Percentiles rank a stretch among this genome's conserved stretches.
These are phyloP conservation scores for Crithidia expoeki DNA, from an alignment of 208 protist genomes.

Conservation along the genomic window DNA sequence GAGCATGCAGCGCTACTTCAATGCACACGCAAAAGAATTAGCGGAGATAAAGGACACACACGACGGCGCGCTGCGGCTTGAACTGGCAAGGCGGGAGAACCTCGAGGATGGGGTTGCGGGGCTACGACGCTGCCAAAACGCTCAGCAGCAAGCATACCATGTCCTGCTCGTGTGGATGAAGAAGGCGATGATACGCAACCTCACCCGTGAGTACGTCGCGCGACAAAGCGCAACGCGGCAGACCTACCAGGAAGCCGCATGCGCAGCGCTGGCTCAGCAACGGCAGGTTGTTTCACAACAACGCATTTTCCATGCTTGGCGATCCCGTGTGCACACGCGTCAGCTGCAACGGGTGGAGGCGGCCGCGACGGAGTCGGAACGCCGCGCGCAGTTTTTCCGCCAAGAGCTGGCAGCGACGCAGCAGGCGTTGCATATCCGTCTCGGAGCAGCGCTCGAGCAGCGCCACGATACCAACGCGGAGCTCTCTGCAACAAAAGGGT, in stretches of 20 bases:
- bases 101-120: slow-evolving; percentile 19
- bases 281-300: background rate
- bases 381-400: slow-evolving; percentile 31
- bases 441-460: slow-evolving; percentile 10
- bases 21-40: slow-evolving; percentile 40
- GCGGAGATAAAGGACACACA: slow-evolving; percentile 28
- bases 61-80: slow-evolving; percentile 21
- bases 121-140: background rate
- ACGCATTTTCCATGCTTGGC: slow-evolving; percentile 12
- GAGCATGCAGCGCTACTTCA: slow-evolving; percentile 66
- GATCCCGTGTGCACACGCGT: slow-evolving; percentile 13
- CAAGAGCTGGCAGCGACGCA: slow-evolving; percentile 27
- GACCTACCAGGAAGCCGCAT: slow-evolving; percentile 7
- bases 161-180: slow-evolving; percentile 33
- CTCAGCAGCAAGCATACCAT: slow-evolving; percentile 8
- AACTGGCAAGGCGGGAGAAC: slow-evolving; percentile 32
- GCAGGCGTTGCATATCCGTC: slow-evolving; percentile 15
- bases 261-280: slow-evolving; percentile 16
- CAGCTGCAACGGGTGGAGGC: background rate
- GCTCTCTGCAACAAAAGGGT: background rate
- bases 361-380: slow-evolving; percentile 15
- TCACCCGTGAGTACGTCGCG: slow-evolving; percentile 13
- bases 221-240: slow-evolving; percentile 8
- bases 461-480: slow-evolving; percentile 5
- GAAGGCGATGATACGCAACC: slow-evolving; percentile 32